Percentiles rank a stretch among this genome's conserved stretches.
Conservation (phyloP, 169 alveolate species). For the Cryptosporidium ubiquitum region DNA sequence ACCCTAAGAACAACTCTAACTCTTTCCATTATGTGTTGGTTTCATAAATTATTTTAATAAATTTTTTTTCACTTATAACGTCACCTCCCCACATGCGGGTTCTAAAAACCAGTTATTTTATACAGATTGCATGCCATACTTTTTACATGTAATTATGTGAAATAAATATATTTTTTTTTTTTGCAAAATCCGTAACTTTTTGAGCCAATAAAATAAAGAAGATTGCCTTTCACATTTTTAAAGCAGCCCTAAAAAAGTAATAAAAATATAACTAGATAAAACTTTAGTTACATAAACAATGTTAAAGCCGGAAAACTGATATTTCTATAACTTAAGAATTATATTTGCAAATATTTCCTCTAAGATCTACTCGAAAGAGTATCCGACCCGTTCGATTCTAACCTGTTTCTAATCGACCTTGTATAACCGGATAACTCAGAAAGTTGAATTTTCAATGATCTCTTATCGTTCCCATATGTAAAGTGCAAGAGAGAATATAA, state of each 20-base stretch:
- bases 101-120: slow-evolving; percentile 7
- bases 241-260: background rate
- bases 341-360: background rate
- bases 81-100: slow-evolving; percentile 72
- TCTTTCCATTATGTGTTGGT: slow-evolving; percentile 40
- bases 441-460: slow-evolving; percentile 24
- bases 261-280: background rate
- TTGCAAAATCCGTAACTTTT: background rate
- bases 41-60: slow-evolving; percentile 7
- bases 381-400: slow-evolving; percentile 37
- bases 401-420: slow-evolving; percentile 11
- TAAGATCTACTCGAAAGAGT: slow-evolving; percentile 32
- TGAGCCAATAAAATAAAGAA: background rate
- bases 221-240: background rate
- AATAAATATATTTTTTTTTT: background rate
- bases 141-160: slow-evolving; percentile 21
- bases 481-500: slow-evolving; percentile 85
- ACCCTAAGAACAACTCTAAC: slow-evolving; percentile 70
- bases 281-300: background rate
- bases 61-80: slow-evolving; percentile 6
- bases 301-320: background rate
- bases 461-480: slow-evolving; percentile 80
- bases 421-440: slow-evolving; percentile 38
- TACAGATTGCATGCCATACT: slow-evolving; percentile 22
- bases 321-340: background rate